phyloP scores from a whole-genome alignment of 176 grass and related monocot species.

The Lolium multiflorum region DNA sequence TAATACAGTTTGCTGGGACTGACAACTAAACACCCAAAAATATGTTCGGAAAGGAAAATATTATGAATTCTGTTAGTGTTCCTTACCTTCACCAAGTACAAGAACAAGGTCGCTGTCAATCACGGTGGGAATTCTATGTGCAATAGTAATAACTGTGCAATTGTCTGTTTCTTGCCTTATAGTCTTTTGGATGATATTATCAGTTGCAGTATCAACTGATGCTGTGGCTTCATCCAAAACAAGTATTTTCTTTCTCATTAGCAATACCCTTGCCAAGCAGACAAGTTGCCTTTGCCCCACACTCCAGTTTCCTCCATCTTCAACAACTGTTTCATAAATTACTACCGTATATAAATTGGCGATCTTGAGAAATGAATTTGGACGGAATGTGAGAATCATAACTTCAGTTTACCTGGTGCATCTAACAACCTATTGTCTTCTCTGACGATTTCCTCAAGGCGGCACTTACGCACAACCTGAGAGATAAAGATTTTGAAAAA shows the following conservation, averaged over 20 bases:
- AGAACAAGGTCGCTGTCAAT: slow-evolving; percentile 87
- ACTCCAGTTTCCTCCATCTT: slow-evolving; percentile 95
- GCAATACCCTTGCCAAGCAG: slow-evolving; percentile 77
- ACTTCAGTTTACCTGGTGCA: slow-evolving; percentile 64
- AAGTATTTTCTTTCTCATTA: slow-evolving; percentile 86
- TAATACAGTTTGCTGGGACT: slow-evolving; percentile 5
- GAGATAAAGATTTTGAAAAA: slow-evolving; percentile 4
- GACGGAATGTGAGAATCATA: not conserved
- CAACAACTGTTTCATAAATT: slow-evolving; percentile 59
- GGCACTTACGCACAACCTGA: slow-evolving; percentile 75
- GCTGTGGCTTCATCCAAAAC: slow-evolving; percentile 96
- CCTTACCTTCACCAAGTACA: slow-evolving; percentile 83
- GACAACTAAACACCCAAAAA: slow-evolving; percentile 2
- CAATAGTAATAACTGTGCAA: slow-evolving; percentile 82
- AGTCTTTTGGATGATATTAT: slow-evolving; percentile 87
- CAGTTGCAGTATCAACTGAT: slow-evolving; percentile 84
- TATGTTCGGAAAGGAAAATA: not conserved
- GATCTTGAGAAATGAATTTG: slow-evolving; percentile 11
- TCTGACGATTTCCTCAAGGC: slow-evolving; percentile 66
- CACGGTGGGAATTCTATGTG: slow-evolving; percentile 89
- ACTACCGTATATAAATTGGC: not conserved
- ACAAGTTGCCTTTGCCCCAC: slow-evolving; percentile 89
- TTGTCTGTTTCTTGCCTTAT: slow-evolving; percentile 77
- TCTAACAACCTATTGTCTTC: slow-evolving; percentile 73
- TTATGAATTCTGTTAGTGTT: not conserved